Conservation (phyloP, 2,329 filamentous ascomycete genomes). For the Coniochaeta sp. region DNA sequence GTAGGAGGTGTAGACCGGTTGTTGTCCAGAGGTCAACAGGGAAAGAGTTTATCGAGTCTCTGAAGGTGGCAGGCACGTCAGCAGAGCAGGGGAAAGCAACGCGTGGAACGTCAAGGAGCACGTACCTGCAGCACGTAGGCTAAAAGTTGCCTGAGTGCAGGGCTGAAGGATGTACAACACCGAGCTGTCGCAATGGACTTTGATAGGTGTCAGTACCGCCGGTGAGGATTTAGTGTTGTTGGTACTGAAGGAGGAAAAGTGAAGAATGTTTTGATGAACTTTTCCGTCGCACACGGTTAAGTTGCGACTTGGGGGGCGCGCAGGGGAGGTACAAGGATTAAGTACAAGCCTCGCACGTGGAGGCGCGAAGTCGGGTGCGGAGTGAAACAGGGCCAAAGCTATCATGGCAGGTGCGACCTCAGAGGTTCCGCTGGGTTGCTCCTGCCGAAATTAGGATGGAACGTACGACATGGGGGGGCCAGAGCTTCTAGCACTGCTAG, state of each 20-base stretch:
- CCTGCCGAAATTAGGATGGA: background rate
- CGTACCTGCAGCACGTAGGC: background rate
- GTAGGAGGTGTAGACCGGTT: background rate
- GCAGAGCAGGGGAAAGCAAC: background rate
- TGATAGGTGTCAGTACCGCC: background rate
- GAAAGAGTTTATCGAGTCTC: background rate
- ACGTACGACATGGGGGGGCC: background rate
- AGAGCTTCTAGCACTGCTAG: background rate
- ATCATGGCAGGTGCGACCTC: background rate
- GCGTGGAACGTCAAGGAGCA: background rate
- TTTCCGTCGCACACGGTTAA: background rate
- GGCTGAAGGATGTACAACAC: background rate
- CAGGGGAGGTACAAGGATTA: constrained; percentile 1
- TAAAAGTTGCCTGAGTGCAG: background rate
- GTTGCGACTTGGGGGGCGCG: background rate
- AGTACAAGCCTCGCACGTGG: constrained; percentile 1
- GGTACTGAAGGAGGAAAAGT: background rate
- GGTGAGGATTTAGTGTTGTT: background rate
- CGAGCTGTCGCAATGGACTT: background rate
- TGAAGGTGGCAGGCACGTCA: background rate
- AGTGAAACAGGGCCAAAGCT: background rate
- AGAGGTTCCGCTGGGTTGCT: background rate
- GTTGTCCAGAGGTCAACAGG: background rate
- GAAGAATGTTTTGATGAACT: background rate
- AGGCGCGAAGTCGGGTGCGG: background rate